Conservation (phyloP, 768 basidiomycete species). For the Hypsizygus marmoreus region DNA sequence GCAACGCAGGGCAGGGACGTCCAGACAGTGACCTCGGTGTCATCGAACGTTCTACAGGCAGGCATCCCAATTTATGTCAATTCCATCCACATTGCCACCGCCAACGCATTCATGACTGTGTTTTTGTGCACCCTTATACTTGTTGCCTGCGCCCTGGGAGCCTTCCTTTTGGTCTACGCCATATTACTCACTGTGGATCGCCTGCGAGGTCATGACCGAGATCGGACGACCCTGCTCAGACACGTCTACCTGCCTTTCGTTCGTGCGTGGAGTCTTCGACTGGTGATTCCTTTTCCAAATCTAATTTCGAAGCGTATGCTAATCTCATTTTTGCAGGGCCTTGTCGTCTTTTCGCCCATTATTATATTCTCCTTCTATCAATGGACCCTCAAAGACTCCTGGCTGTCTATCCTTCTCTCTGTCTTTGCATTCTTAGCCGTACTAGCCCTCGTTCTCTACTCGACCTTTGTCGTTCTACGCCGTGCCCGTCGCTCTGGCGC, state of each 20-base stretch:
- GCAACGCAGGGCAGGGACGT: slow-evolving; percentile 43
- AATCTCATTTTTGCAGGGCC: slow-evolving; percentile 39
- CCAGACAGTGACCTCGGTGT: slow-evolving; percentile 62
- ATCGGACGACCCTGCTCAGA: slow-evolving; percentile 17
- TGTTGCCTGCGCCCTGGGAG: slow-evolving; percentile 54
- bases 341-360: slow-evolving; percentile 70
- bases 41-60: slow-evolving; percentile 69
- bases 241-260: slow-evolving; percentile 47
- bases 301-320: slow-evolving; percentile 3
- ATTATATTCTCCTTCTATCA: slow-evolving; percentile 83
- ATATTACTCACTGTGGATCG: slow-evolving; percentile 36
- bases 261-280: slow-evolving; percentile 62
- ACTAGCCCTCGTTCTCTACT: slow-evolving; percentile 47
- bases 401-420: slow-evolving; percentile 81
- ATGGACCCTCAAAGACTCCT: slow-evolving; percentile 89
- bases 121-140: slow-evolving; percentile 75
- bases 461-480: slow-evolving; percentile 51
- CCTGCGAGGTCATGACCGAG: slow-evolving; percentile 13
- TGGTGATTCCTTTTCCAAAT: slow-evolving; percentile 48
- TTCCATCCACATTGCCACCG: slow-evolving; percentile 73
- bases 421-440: slow-evolving; percentile 64
- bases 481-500: slow-evolving; percentile 34
- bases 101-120: slow-evolving; percentile 90
- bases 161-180: slow-evolving; percentile 55
- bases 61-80: slow-evolving; percentile 86